Conservation (phyloP, 2,329 filamentous ascomycete genomes). For the Colletotrichum sp. region DNA sequence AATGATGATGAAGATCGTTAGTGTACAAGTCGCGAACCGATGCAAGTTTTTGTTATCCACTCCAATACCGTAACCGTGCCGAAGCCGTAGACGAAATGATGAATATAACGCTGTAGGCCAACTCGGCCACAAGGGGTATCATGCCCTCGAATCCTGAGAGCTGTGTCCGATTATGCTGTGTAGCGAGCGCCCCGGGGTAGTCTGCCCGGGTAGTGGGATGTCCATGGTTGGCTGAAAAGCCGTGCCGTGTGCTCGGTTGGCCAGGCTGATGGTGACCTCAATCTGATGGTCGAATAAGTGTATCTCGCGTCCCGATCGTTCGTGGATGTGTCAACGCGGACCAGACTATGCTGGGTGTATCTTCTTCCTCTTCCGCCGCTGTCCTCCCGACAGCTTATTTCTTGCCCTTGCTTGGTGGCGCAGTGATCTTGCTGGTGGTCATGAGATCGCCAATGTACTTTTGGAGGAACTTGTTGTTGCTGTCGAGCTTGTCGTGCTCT, state of each 20-base stretch:
- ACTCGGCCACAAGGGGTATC: slow-evolving; percentile 20
- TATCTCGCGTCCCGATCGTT: neutral
- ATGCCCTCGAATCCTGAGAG: slow-evolving; percentile 14
- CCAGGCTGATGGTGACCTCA: neutral
- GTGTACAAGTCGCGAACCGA: slow-evolving; percentile 20
- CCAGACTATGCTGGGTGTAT: neutral
- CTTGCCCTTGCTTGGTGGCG: slow-evolving; percentile 56
- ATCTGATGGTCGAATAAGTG: neutral
- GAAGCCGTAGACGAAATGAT: slow-evolving; percentile 18
- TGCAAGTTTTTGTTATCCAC: slow-evolving; percentile 18
- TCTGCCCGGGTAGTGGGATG: neutral
- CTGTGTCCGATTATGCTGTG: slow-evolving; percentile 18
- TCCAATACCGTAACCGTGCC: slow-evolving; percentile 19
- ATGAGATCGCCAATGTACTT: slow-evolving; percentile 98
- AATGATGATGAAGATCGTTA: slow-evolving; percentile 18
- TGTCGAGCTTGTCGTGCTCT: slow-evolving; percentile 96
- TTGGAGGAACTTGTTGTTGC: slow-evolving; percentile 95
- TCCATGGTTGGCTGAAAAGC: neutral
- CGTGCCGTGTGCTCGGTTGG: neutral
- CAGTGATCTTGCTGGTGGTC: slow-evolving; percentile 78
- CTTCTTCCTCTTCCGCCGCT: neutral
- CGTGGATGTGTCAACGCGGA: neutral
- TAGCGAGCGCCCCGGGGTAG: neutral
- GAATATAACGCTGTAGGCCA: slow-evolving; percentile 16
- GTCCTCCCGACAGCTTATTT: slow-evolving; percentile 44